Evolutionary conservation across 2,329 filamentous ascomycete species (phyloP).

Genomic region (Cryphonectria naterciae): DNA sequence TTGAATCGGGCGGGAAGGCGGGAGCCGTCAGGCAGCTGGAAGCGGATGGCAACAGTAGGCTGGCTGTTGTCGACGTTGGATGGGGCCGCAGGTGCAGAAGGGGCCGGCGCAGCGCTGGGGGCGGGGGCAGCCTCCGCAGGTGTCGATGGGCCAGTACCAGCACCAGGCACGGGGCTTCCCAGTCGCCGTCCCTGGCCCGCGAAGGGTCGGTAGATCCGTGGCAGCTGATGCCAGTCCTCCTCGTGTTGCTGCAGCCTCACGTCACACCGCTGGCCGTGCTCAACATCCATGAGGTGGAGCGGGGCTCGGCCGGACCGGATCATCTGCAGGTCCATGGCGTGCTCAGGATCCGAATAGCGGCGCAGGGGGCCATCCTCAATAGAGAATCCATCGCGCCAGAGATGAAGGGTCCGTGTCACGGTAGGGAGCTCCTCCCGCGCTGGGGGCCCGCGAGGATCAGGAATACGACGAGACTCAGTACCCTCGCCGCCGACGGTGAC

Average conservation of each 20-base stretch:
- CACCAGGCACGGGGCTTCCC: conserved; percentile 76
- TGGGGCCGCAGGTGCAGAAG: conserved; percentile 37
- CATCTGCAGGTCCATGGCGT: conserved; percentile 72
- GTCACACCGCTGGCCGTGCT: conserved; percentile 75
- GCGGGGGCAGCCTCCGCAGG: conserved; percentile 41
- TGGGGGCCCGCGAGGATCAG: conserved; percentile 54
- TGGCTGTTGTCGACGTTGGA: conserved; percentile 64
- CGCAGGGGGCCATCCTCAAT: conserved; percentile 80
- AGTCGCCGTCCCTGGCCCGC: conserved; percentile 72
- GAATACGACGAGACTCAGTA: conserved; percentile 68
- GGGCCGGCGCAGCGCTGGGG: conserved; percentile 26
- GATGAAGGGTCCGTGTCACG: conserved; percentile 65
- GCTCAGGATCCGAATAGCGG: conserved; percentile 78
- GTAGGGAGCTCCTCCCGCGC: conserved; percentile 36
- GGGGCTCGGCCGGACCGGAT: conserved; percentile 79
- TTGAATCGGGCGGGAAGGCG: conserved; percentile 82
- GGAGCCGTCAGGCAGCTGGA: conserved; percentile 78
- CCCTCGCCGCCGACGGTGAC: conserved; percentile 81
- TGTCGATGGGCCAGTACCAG: conserved; percentile 31
- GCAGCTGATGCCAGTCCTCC: conserved; percentile 73
- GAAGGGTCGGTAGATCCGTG: conserved; percentile 78
- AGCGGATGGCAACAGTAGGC: conserved; percentile 72
- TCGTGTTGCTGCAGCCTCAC: conserved; percentile 78
- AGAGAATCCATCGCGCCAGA: conserved; percentile 85
- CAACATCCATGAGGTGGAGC: conserved; percentile 76